Evolutionary conservation across 345 rosid species (phyloP), one percentile per base, ranked within the genome.

Genomic region (Noccaea bulbosa): DNA sequence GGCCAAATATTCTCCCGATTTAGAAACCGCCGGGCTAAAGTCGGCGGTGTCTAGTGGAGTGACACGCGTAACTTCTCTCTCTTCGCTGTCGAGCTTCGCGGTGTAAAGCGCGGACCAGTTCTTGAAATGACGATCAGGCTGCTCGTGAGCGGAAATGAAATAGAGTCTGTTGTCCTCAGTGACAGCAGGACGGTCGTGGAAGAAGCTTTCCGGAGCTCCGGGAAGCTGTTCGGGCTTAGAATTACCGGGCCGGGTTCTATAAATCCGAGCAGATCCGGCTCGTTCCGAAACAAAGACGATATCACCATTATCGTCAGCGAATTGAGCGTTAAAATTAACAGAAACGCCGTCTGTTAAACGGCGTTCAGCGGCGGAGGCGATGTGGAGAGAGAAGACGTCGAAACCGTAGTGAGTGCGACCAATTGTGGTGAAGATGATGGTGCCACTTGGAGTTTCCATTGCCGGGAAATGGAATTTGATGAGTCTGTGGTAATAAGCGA

Each of bases 311-410:
- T 24, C 70, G 57, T 76, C 47, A 4, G 55, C 65, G 76, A 89
- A 90, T 50, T 88, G 91, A 72, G 88, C 96, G 60, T 90, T 92
- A 74, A 82, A 88, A 78, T 90, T 89, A 79, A 89, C 76, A 65
- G 96, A 92, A 9, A 78, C 16, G 15, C 86, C 89, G 49, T 90
- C 92, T 5, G 96, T 81, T 71, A 92, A 93, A 72, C 89, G 76
- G 35, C 54, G 67, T 40, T 67, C 67, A 6, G 66, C 20, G 33
- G 83, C 2, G 34, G 81, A 70, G 4, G 78, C 45, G 7, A 83
- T 75, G 37, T 77, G 59, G 68, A 83, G 16, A 65, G 88, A 81
- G 81, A 87, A 86, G 51, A 86, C 81, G 55, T 91, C 96, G 82
- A 91, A 91, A 73, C 94, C 98, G 69, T 87, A 87, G 57, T 78